Base-by-base conservation (phyloP, 2,329 filamentous ascomycete species). In the Penicillium fuscoglaucum region DNA sequence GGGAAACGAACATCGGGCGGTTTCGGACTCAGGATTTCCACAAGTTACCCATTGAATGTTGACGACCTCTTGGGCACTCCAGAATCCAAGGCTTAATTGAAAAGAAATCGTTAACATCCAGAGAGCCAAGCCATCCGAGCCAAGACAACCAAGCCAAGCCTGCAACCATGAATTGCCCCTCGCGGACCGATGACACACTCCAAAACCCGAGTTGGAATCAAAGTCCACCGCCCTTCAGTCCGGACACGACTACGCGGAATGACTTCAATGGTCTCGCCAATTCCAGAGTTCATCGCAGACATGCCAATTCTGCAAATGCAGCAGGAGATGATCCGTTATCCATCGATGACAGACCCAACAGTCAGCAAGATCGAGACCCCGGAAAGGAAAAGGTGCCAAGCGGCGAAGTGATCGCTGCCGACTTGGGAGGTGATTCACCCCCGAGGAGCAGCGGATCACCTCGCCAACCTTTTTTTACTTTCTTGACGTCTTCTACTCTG, bases 221-320 rank as follows among this genome's bases (percentile, higher is more conserved):
- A 72, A 87, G 79, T 61, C 86, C 86, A 1, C 76, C 80, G 55
- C 76, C 77, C 2, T 73, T 88, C 56, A 82, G 81, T 58, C 79
- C 80, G n/a, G 85, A 87, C 68, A 76, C 81, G 35, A 88, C 85
- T 3, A 88, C 85, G 6, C 78, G 83, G 57, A 82, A 83, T 63
- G 85, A 88, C 66, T 75, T 89, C 57, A 85, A 85, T 69, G 82
- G 83, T 33, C 80, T 86, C 58, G 83, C 82, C 40, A 88, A 87
- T 69, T 76, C 81, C 2, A 78, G 84, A 63, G 74, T 80, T n/a
- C 76, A 81, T 60, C 76, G 80, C 65, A 79, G 66, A 46, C 68
- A 71, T 64, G 67, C 70, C 45, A 71, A 62, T 52, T 54, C 59
- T 9, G 65, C 61, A n/a, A 64, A 61, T 24, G 52, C 56, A 39